Evolutionary conservation across 2,329 filamentous ascomycete species (phyloP), one percentile per base, ranked within the genome.

Genomic region (Stemphylium beticola): DNA sequence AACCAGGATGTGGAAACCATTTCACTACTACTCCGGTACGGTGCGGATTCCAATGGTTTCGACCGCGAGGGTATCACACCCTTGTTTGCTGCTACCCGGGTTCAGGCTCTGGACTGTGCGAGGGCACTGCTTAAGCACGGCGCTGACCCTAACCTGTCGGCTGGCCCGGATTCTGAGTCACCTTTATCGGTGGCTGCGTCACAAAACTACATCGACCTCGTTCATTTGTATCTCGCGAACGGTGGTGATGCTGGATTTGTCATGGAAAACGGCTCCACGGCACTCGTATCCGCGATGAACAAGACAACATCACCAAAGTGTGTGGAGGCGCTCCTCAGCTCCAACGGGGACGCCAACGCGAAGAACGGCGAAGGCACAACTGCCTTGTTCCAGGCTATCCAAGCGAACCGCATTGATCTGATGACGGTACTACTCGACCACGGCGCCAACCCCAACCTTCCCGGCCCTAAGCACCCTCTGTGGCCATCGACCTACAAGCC

Each of bases 381-480:
- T 0, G 81, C 87, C 0, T 77, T 90, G 2, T 87, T 87, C 68
- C 81, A 84, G 59, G 85, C 86, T 4, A 85, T 89, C 47, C 78
- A 80, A 43, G 76, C 77, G 15, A 81, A 80, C 10, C 80, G 87
- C 5, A 74, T 81, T 43, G 85, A 88, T 53, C 77, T 88, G 1
- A 82, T 87, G 55, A 78, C 74, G 1, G 67, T 76, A 3, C 70
- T 85, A 14, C 73, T 86, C 2, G 79, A 88, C 46, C 81, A 86
- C 49, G 82, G 83, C 3, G 88, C 87, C 2, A 83, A 89, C 63
- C 82, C 87, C 8, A 90, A 91, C 67, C 76, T 89, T 5, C 87
- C 87, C 1, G 87, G 85, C 1, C 86, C 87, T 10, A 88, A 89
- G 71, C 85, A 90, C 74, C 83, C 87, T 73, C 79, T 90, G 20